Percentiles rank a stretch among this genome's conserved stretches.
Evolutionary conservation across 805 yeast species (phyloP).

Genomic region (Teunomyces atbi): DNA sequence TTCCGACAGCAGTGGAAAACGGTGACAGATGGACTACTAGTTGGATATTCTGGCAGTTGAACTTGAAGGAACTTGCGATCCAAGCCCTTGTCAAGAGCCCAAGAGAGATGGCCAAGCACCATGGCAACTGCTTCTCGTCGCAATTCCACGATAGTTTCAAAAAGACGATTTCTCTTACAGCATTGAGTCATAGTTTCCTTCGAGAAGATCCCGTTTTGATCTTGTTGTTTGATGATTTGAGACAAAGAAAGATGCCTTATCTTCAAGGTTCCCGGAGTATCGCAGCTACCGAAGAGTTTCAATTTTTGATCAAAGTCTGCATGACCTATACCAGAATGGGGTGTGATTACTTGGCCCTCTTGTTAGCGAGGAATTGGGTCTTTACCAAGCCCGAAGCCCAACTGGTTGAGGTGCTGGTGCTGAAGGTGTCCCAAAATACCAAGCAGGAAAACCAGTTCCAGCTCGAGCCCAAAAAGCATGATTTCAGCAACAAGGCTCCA

Average conservation of each 20-base stretch:
- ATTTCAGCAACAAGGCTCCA: conserved; percentile 6
- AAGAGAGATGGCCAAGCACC: conserved; percentile 19
- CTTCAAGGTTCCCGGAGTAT: conserved; percentile 49
- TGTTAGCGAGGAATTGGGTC: conserved; percentile 65
- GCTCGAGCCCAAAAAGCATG: neutral
- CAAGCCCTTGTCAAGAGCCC: conserved; percentile 66
- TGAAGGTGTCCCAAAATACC: neutral
- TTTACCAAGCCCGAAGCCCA: conserved; percentile 34
- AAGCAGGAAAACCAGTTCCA: neutral
- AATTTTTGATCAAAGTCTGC: conserved; percentile 60
- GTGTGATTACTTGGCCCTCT: conserved; percentile 73
- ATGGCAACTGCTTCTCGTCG: conserved; percentile 21
- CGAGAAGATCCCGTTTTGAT: conserved; percentile 83
- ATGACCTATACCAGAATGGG: conserved; percentile 84
- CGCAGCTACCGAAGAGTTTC: conserved; percentile 50
- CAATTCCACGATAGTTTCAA: conserved; percentile 15
- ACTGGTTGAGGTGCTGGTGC: neutral
- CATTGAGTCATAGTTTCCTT: conserved; percentile 38
- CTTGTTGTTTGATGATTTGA: conserved; percentile 59
- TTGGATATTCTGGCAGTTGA: conserved; percentile 73
- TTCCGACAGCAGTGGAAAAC: conserved; percentile 55
- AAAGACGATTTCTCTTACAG: neutral
- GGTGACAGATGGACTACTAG: conserved; percentile 81
- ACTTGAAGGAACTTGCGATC: conserved; percentile 44
- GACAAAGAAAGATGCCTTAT: conserved; percentile 51